These are phyloP conservation scores for Spironucleus salmonicida DNA, from an alignment of 208 protist species.

Conservation along the genomic window DNA sequence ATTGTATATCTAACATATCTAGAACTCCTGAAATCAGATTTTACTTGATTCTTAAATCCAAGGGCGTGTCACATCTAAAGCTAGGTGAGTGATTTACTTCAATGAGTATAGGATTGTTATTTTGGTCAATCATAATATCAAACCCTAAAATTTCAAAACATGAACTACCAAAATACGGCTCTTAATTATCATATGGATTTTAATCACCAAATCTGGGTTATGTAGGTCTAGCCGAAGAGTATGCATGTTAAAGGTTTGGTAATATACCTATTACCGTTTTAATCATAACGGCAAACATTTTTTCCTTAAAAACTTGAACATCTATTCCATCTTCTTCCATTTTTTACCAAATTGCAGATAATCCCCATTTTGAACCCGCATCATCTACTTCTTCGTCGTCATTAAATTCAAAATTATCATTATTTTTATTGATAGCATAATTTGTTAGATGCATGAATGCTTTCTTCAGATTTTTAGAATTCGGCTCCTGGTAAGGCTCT, in stretches of 20 bases:
- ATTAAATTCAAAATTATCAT: slow-evolving; percentile 66
- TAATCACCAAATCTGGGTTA: background rate
- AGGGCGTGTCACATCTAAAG: slow-evolving; percentile 40
- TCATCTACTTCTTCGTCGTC: slow-evolving; percentile 52
- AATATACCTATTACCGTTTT: slow-evolving; percentile 36
- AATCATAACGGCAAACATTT: slow-evolving; percentile 38
- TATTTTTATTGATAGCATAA: slow-evolving; percentile 81
- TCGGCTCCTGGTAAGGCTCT: slow-evolving; percentile 63
- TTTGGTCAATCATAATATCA: slow-evolving; percentile 44
- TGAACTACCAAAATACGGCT: slow-evolving; percentile 13
- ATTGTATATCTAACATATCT: background rate
- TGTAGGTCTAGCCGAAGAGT: slow-evolving; percentile 41
- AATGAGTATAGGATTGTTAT: slow-evolving; percentile 39
- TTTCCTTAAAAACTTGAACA: background rate
- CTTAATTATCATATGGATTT: background rate
- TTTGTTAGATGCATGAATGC: slow-evolving; percentile 82
- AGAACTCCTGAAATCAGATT: slow-evolving; percentile 6
- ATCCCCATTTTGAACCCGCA: slow-evolving; percentile 67
- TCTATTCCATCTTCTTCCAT: slow-evolving; percentile 45
- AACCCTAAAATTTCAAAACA: slow-evolving; percentile 46
- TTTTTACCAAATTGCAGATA: slow-evolving; percentile 64
- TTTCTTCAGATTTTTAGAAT: slow-evolving; percentile 58
- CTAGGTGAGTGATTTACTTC: slow-evolving; percentile 48
- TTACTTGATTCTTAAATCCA: slow-evolving; percentile 34
- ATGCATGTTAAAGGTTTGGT: slow-evolving; percentile 11